phyloP scores from a whole-genome alignment of 2,329 filamentous ascomycete species.

The Passalora sequoiae region DNA sequence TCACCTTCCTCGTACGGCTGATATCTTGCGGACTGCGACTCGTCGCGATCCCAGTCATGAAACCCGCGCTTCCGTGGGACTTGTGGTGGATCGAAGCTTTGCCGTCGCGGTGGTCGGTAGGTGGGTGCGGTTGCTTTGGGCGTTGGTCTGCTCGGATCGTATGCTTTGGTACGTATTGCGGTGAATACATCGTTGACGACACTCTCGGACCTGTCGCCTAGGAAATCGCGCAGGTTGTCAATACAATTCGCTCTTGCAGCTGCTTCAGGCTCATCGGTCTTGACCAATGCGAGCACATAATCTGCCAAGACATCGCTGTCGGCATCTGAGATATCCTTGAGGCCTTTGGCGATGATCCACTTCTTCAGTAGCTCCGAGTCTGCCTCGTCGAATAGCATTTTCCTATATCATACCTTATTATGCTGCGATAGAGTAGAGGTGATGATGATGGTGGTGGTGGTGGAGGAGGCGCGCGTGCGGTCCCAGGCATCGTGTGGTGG shows the following conservation, averaged over 20 bases:
- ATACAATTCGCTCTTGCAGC: constrained; percentile 64
- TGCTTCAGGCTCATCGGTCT: constrained; percentile 61
- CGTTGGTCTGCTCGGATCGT: constrained; percentile 28
- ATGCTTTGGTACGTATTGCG: constrained; percentile 55
- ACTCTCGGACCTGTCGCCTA: constrained; percentile 58
- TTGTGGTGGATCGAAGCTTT: no score
- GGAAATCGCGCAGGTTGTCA: constrained; percentile 68
- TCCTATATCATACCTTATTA: neutral
- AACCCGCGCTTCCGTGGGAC: constrained; percentile 53
- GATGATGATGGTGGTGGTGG: neutral
- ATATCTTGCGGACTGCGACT: constrained; percentile 36
- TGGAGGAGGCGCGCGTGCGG: no score
- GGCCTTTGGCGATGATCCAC: constrained; percentile 67
- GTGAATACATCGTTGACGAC: constrained; percentile 70
- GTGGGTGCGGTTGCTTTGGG: constrained; percentile 15
- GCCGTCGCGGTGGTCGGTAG: constrained; percentile 17
- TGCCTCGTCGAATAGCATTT: constrained; percentile 52
- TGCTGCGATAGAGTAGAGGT: neutral
- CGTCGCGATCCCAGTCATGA: constrained; percentile 49
- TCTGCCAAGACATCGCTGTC: constrained; percentile 78
- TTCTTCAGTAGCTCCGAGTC: constrained; percentile 59
- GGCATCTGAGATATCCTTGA: constrained; percentile 70
- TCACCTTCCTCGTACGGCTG: constrained; percentile 33
- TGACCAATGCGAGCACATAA: constrained; percentile 73
- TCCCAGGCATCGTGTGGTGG: no score